A percentile compares a stretch with the other conserved stretches of the same genome.
Conservation (phyloP, 1,139 yeast genomes). For the Candida labiduridarum region DNA sequence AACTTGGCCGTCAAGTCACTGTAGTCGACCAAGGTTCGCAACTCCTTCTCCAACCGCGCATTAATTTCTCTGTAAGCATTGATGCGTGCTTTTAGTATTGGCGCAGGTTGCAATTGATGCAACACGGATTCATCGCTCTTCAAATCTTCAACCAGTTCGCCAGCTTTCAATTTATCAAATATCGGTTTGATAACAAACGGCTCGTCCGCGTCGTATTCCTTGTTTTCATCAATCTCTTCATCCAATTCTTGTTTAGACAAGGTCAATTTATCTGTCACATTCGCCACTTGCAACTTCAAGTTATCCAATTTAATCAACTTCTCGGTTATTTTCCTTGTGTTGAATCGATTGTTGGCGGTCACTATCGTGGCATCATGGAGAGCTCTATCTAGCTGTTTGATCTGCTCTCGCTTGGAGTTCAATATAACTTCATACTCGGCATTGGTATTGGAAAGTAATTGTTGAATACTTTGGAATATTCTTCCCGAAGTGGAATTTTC, state of each 20-base stretch:
- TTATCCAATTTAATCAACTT: slow-evolving; percentile 43
- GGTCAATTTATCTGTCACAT: slow-evolving; percentile 41
- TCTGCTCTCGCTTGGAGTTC: slow-evolving; percentile 40
- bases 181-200: slow-evolving; percentile 71
- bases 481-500: slow-evolving; percentile 26
- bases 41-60: slow-evolving; percentile 51
- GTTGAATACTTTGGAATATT: slow-evolving; percentile 46
- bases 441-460: slow-evolving; percentile 41
- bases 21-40: slow-evolving; percentile 48
- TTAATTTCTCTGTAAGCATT: slow-evolving; percentile 63
- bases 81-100: slow-evolving; percentile 72
- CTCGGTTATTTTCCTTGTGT: slow-evolving; percentile 40
- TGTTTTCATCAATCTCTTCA: slow-evolving; percentile 20
- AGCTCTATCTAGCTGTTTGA: slow-evolving; percentile 38
- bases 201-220: slow-evolving; percentile 74
- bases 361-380: slow-evolving; percentile 46
- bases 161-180: slow-evolving; percentile 48
- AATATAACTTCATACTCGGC: slow-evolving; percentile 42
- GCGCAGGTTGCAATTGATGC: slow-evolving; percentile 57
- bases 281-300: slow-evolving; percentile 46
- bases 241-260: slow-evolving; percentile 27
- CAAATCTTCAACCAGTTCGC: slow-evolving; percentile 33
- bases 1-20: slow-evolving; percentile 79
- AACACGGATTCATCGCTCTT: slow-evolving; percentile 26
- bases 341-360: slow-evolving; percentile 47